A percentile compares a stretch with the other conserved stretches of the same genome.
Conservation (phyloP, 208 protist genomes). For the Trypanosoma melophagium region DNA sequence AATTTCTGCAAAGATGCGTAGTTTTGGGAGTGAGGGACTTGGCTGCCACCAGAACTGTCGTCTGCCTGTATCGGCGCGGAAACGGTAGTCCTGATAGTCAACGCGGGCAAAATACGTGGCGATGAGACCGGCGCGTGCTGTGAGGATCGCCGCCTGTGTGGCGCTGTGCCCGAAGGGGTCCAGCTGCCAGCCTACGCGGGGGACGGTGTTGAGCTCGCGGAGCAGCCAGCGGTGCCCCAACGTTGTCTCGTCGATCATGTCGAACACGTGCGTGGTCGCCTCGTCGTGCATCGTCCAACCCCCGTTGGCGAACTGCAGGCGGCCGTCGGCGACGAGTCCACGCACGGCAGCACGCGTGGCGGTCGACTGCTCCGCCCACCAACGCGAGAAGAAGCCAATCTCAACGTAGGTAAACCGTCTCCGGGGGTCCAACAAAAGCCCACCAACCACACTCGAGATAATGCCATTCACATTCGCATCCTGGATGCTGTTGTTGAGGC, state of each 20-base stretch:
- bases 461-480: constrained; percentile 44
- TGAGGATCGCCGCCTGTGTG: constrained; percentile 29
- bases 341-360: constrained; percentile 13
- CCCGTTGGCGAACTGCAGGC: constrained; percentile 37
- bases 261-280: constrained; percentile 30
- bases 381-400: constrained; percentile 59
- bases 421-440: constrained; percentile 37
- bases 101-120: constrained; percentile 47
- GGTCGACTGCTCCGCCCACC: constrained; percentile 50
- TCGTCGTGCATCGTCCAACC: constrained; percentile 70
- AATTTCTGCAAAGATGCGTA: constrained; percentile 30
- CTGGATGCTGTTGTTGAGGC: constrained; percentile 47
- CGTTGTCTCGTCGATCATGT: constrained; percentile 52
- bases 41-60: constrained; percentile 31
- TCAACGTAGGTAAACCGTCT: constrained; percentile 76
- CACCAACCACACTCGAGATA: constrained; percentile 38
- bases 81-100: constrained; percentile 33
- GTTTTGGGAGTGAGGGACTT: constrained; percentile 24
- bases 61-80: constrained; percentile 15
- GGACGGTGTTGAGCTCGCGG: constrained; percentile 32
- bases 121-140: constrained; percentile 37
- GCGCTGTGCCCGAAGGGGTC: constrained; percentile 64
- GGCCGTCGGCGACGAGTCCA: constrained; percentile 31
- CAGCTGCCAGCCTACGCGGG: constrained; percentile 41
- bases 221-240: constrained; percentile 46